Percentiles rank a stretch among this genome's conserved stretches.
These are phyloP conservation scores for Colletotrichum graminicola DNA, from an alignment of 2,329 filamentous ascomycete species.

Conservation along the genomic window DNA sequence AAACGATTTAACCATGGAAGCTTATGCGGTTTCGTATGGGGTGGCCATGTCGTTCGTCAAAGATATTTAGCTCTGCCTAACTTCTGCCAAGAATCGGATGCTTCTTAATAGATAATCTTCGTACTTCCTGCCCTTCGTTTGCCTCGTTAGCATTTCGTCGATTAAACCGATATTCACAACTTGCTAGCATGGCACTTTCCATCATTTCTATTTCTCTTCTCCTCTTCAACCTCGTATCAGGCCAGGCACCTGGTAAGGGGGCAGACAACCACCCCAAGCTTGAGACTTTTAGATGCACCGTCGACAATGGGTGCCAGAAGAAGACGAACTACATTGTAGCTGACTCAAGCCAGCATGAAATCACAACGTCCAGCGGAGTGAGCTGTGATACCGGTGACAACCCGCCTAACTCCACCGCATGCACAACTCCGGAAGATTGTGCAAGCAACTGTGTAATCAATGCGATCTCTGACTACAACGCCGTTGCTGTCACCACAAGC, in stretches of 20 bases:
- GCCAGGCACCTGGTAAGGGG: conserved; percentile 41
- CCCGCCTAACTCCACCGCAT: conserved; percentile 54
- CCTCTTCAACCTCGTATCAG: conserved; percentile 29
- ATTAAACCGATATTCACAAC: conserved; percentile 24
- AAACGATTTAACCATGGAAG: conserved; percentile 12
- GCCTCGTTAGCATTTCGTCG: conserved; percentile 22
- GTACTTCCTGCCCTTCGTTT: conserved; percentile 13
- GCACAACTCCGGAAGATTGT: conserved; percentile 60
- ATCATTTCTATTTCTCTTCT: conserved; percentile 35
- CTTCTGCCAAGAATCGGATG: conserved; percentile 13
- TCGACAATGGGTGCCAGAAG: conserved; percentile 58
- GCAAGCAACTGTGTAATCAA: conserved; percentile 65
- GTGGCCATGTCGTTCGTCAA: conserved; percentile 22
- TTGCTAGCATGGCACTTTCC: conserved; percentile 27
- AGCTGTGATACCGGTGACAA: conserved; percentile 46
- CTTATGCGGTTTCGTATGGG: conserved; percentile 7
- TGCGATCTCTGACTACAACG: conserved; percentile 59
- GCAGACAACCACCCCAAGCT: conserved; percentile 62
- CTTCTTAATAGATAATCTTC: not conserved
- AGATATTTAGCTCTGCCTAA: conserved; percentile 30
- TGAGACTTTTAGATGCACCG: conserved; percentile 64
- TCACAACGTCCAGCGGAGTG: conserved; percentile 47
- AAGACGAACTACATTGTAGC: conserved; percentile 64
- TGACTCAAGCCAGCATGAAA: conserved; percentile 58
- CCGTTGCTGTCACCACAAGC: conserved; percentile 47